A percentile compares a stretch with the other conserved stretches of the same genome.
Conservation (phyloP, 202 grass and related monocot genomes). For the Carex arenaria region DNA sequence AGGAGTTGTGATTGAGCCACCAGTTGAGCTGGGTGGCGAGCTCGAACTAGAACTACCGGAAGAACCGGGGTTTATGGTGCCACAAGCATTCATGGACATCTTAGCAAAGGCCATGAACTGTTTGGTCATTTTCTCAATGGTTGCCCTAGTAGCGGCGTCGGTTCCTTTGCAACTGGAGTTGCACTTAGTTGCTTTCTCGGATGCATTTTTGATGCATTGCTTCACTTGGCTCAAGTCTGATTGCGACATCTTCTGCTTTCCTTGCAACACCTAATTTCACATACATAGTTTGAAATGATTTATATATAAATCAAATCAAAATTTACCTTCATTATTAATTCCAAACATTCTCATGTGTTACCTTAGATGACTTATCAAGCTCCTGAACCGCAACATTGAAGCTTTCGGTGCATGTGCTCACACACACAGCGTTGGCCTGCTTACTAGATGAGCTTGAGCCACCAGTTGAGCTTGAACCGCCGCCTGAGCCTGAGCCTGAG, state of each 20-base stretch:
- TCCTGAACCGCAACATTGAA: neutral
- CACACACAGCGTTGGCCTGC: neutral
- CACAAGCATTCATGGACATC: neutral
- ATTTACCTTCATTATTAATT: neutral
- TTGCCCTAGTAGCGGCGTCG: neutral
- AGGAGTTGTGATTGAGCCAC: no score
- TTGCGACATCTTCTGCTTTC: neutral
- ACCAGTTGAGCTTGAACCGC: neutral
- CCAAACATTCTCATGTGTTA: neutral
- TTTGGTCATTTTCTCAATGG: neutral
- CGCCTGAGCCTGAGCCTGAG: neutral
- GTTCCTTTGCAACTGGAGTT: neutral
- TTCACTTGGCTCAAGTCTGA: neutral
- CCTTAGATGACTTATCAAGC: constrained; percentile 22
- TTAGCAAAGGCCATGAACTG: neutral
- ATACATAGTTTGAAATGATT: neutral
- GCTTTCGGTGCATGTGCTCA: neutral
- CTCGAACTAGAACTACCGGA: no score
- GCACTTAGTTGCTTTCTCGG: neutral
- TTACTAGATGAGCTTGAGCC: neutral
- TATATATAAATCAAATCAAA: neutral
- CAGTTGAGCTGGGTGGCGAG: no score
- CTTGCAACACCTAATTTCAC: neutral
- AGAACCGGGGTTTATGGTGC: neutral
- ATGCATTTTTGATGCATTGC: constrained; percentile 5